These are phyloP conservation scores for Tulasnella sp. DNA, from an alignment of 768 basidiomycete species.

Conservation along the genomic window DNA sequence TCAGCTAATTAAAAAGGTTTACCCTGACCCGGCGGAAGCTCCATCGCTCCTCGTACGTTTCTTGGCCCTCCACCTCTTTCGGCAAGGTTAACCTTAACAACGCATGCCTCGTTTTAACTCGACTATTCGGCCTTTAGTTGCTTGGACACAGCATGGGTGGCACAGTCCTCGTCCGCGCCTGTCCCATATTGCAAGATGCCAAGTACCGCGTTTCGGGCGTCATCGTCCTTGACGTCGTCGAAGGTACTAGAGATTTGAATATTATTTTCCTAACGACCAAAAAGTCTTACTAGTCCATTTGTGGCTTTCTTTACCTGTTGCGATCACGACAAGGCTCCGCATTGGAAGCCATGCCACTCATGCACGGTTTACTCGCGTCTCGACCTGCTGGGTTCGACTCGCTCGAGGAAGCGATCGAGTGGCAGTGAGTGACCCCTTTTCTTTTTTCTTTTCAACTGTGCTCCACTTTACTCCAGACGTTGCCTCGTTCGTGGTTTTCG, in stretches of 20 bases:
- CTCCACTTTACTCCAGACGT: background rate
- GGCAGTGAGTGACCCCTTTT: conserved; percentile 70
- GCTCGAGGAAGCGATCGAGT: conserved; percentile 81
- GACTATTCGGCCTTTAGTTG: conserved; percentile 46
- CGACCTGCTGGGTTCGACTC: conserved; percentile 83
- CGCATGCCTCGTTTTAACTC: background rate
- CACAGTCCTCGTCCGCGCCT: conserved; percentile 72
- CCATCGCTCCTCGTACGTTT: conserved; percentile 70
- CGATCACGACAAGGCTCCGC: conserved; percentile 65
- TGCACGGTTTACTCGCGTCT: conserved; percentile 81
- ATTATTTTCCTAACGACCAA: background rate
- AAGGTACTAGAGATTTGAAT: conserved; percentile 51
- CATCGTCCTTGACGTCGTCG: conserved; percentile 82
- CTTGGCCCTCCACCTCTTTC: background rate
- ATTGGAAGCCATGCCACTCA: conserved; percentile 86
- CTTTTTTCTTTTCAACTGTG: background rate
- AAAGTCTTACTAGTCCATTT: background rate
- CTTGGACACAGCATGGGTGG: conserved; percentile 98
- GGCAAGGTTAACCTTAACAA: background rate
- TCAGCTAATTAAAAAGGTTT: conserved; percentile 64
- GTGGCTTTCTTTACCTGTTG: background rate
- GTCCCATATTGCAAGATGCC: conserved; percentile 59
- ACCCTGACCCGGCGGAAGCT: conserved; percentile 56
- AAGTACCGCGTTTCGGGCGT: conserved; percentile 74
- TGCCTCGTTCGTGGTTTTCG: background rate